phyloP scores from a whole-genome alignment of 306 rosid genomes.

The Cajanus cajan region DNA sequence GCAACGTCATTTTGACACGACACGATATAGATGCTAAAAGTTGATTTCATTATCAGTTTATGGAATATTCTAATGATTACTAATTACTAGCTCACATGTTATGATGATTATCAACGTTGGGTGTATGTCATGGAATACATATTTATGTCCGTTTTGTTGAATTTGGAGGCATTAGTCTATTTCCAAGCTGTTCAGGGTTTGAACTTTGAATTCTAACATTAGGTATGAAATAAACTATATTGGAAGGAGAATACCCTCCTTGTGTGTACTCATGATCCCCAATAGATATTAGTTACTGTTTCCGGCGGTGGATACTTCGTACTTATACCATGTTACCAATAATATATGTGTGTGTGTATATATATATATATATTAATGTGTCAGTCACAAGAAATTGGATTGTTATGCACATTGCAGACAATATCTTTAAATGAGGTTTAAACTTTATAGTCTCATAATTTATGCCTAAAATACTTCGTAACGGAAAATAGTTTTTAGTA shows the following conservation, averaged over 20 bases:
- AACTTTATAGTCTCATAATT: not conserved
- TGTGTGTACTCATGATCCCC: too few species aligned
- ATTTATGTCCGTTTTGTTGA: not conserved
- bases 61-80: not conserved
- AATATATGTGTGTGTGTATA: too few species aligned
- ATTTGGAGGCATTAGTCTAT: not conserved
- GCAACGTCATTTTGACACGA: not conserved
- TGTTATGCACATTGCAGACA: not conserved
- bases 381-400: not conserved
- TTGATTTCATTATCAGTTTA: not conserved
- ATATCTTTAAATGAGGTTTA: not conserved
- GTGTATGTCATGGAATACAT: not conserved
- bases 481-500: not conserved
- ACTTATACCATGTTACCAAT: too few species aligned
- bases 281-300: too few species aligned
- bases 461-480: not conserved
- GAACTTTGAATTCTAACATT: too few species aligned
- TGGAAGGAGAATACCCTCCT: too few species aligned
- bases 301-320: too few species aligned
- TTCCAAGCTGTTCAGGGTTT: too few species aligned
- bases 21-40: not conserved
- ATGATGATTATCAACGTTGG: not conserved
- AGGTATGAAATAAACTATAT: too few species aligned
- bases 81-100: not conserved
- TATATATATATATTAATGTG: not conserved